A percentile compares a stretch with the other conserved stretches of the same genome.
Conservation (phyloP, 495 filamentous ascomycete genomes). For the Aspergillus carlsbadensis region DNA sequence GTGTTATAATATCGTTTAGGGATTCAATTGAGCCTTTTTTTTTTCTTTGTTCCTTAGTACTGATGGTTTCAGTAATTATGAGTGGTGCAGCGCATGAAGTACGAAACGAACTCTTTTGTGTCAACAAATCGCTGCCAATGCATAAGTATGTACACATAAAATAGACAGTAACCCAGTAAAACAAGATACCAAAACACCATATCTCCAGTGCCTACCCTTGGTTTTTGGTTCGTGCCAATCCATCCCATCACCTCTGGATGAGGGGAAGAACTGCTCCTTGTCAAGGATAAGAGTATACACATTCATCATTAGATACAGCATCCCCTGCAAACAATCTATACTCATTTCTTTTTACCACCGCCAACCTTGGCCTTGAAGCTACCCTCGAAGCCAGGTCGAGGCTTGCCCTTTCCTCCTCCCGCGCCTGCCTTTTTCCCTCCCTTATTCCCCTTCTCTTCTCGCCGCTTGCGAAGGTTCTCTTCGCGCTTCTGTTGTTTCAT, state of each 20-base stretch:
- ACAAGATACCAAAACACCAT: constrained; percentile 25
- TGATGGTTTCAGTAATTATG: too few relatives aligned
- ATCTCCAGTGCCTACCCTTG: constrained; percentile 18
- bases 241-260: background rate
- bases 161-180: constrained; percentile 15
- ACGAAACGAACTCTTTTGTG: constrained; percentile 15
- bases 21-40: constrained; percentile 22
- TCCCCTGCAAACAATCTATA: background rate
- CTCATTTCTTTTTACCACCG: constrained; percentile 43
- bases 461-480: constrained; percentile 79
- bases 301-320: constrained; percentile 15
- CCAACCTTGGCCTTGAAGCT: constrained; percentile 65
- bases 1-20: constrained; percentile 19
- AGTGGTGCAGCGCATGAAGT: too few relatives aligned
- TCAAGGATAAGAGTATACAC: constrained; percentile 7
- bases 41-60: background rate
- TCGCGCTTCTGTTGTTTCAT: constrained; percentile 85
- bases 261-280: background rate
- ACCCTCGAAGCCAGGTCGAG: constrained; percentile 87
- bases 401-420: constrained; percentile 59
- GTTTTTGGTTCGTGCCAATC: constrained; percentile 3
- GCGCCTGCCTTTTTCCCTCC: constrained; percentile 50
- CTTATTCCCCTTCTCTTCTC: constrained; percentile 72
- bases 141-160: constrained; percentile 28
- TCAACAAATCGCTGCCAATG: constrained; percentile 33